These are phyloP conservation scores for Candida oleophila DNA, from an alignment of 805 yeast species.

Conservation along the genomic window DNA sequence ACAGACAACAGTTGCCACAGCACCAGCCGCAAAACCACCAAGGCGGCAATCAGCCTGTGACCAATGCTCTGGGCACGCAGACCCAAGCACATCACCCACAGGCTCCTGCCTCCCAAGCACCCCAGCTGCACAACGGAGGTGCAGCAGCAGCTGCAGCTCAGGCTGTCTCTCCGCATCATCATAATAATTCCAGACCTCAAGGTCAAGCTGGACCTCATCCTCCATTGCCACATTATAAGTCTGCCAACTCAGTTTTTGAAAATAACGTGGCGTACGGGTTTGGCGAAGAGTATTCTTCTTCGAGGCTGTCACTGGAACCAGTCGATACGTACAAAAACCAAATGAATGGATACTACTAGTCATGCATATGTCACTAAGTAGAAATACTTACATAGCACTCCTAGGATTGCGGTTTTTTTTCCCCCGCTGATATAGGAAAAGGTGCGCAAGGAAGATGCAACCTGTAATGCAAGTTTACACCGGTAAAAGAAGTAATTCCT, in stretches of 20 bases:
- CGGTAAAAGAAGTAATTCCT: no score
- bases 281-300: conserved; percentile 4
- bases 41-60: background rate
- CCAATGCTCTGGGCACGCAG: background rate
- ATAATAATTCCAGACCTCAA: background rate
- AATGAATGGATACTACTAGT: conserved; percentile 1
- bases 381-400: no score
- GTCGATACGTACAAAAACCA: conserved; percentile 4
- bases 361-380: no score
- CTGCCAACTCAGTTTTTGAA: conserved; percentile 5
- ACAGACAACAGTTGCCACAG: conserved; percentile 3
- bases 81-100: background rate
- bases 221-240: conserved; percentile 2
- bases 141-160: background rate
- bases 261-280: conserved; percentile 4
- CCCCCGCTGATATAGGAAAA: no score
- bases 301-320: conserved; percentile 7
- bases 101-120: background rate
- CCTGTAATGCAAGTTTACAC: no score
- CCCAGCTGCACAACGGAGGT: background rate
- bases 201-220: background rate
- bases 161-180: background rate
- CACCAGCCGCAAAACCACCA: background rate
- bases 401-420: no score
- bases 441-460: no score